Conservation (phyloP, 2,329 filamentous ascomycete species). For the Sporothrix variecibatus region DNA sequence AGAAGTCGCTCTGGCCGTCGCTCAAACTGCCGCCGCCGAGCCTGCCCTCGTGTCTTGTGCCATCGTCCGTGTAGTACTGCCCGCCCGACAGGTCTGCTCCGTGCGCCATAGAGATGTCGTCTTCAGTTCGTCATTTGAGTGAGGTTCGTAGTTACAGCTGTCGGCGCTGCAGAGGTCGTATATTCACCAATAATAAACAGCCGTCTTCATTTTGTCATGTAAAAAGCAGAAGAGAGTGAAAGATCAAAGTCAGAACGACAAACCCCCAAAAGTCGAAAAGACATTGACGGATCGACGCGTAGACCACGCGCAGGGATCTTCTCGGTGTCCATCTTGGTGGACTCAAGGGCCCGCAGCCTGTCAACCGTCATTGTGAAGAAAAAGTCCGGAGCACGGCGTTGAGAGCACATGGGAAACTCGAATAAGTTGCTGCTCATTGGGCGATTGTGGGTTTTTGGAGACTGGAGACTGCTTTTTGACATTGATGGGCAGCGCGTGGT, state of each 20-base stretch:
- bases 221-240: background rate
- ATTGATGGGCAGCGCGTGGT: constrained; percentile 10
- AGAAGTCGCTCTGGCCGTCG: background rate
- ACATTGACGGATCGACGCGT: background rate
- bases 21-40: background rate
- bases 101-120: background rate
- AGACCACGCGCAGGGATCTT: background rate
- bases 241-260: background rate
- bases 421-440: constrained; percentile 8
- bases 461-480: background rate
- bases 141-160: background rate
- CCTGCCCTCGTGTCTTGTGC: background rate
- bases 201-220: background rate
- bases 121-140: background rate
- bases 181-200: background rate
- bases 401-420: background rate
- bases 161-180: too few species aligned
- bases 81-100: background rate
- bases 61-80: background rate
- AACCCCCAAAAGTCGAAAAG: background rate
- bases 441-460: background rate
- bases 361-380: background rate
- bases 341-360: background rate
- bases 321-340: constrained; percentile 4
- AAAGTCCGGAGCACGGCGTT: background rate